Conservation (phyloP, 225 moss, liverwort and hornwort genomes). For the Physcomitrellopsis africana region DNA sequence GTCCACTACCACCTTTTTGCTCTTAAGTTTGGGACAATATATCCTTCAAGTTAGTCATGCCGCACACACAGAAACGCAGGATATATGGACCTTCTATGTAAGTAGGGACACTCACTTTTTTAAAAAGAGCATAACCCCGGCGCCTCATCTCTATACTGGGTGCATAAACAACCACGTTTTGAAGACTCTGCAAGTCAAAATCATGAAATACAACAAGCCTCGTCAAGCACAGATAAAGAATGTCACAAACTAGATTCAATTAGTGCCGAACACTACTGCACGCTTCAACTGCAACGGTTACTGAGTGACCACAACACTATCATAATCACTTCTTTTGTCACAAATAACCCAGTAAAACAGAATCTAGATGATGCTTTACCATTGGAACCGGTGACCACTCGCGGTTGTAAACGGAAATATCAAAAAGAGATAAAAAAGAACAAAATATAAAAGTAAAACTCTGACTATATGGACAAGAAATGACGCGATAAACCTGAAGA, state of each 20-base stretch:
- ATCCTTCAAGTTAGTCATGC: not conserved
- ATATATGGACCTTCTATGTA: not conserved
- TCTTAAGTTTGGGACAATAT: not conserved
- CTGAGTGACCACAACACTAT: not conserved
- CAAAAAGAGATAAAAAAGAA: slow-evolving; percentile 10
- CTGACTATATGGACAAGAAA: not conserved
- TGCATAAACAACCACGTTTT: slow-evolving; percentile 62
- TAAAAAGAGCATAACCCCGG: slow-evolving; percentile 53
- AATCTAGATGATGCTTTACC: not conserved
- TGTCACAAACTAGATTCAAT: not conserved
- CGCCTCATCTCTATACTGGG: slow-evolving; percentile 53
- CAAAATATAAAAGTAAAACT: not conserved
- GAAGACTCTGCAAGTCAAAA: slow-evolving; percentile 56
- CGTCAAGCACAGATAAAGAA: not conserved
- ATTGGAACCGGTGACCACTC: not conserved
- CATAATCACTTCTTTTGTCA: not conserved
- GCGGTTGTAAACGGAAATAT: not conserved
- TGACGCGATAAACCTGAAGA: slow-evolving; percentile 61
- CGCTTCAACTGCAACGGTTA: not conserved
- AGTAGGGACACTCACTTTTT: slow-evolving; percentile 48
- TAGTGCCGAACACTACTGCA: not conserved
- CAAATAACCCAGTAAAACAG: not conserved
- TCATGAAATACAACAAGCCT: slow-evolving; percentile 2
- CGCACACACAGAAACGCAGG: not conserved
- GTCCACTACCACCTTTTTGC: not conserved